A percentile compares a stretch with the other conserved stretches of the same genome.
phyloP scores from a whole-genome alignment of 164 flowering plant genomes.

The Amborella trichopoda region DNA sequence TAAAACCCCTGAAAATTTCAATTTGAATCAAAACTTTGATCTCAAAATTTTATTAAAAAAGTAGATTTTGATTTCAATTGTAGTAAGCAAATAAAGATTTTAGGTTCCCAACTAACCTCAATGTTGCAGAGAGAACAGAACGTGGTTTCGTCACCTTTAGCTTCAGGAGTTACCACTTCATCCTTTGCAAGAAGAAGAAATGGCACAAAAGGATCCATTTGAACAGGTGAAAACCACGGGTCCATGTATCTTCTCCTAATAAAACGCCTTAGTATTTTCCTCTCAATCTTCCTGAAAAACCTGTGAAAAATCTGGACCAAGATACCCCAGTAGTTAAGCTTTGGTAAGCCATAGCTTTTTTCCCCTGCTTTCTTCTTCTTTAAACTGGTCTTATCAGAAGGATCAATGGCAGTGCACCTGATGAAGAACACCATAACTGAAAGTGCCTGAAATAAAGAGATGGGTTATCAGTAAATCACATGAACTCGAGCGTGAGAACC shows the following conservation, averaged over 20 bases:
- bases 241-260: constrained; percentile 75
- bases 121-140: constrained; percentile 73
- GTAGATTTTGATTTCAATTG: too few relatives aligned
- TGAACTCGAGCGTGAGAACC: too few relatives aligned
- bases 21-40: too few relatives aligned
- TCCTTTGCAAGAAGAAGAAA: constrained; percentile 62
- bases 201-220: constrained; percentile 70
- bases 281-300: constrained; percentile 60
- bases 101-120: constrained; percentile 37
- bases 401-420: constrained; percentile 83
- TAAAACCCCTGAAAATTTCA: too few relatives aligned
- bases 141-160: constrained; percentile 52
- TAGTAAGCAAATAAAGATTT: too few relatives aligned
- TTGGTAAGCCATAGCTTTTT: constrained; percentile 20
- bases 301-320: constrained; percentile 49
- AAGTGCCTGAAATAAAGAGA: constrained; percentile 65
- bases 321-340: constrained; percentile 45
- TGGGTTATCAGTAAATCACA: too few relatives aligned
- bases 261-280: constrained; percentile 52
- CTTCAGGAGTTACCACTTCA: constrained; percentile 50
- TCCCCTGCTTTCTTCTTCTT: constrained; percentile 37
- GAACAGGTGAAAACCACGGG: constrained; percentile 35
- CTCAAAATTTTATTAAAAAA: too few relatives aligned
- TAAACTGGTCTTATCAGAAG: constrained; percentile 58
- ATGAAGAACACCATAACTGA: constrained; percentile 57